phyloP scores from a whole-genome alignment of 2,329 filamentous ascomycete genomes.

The Microcyclosporella mali region DNA sequence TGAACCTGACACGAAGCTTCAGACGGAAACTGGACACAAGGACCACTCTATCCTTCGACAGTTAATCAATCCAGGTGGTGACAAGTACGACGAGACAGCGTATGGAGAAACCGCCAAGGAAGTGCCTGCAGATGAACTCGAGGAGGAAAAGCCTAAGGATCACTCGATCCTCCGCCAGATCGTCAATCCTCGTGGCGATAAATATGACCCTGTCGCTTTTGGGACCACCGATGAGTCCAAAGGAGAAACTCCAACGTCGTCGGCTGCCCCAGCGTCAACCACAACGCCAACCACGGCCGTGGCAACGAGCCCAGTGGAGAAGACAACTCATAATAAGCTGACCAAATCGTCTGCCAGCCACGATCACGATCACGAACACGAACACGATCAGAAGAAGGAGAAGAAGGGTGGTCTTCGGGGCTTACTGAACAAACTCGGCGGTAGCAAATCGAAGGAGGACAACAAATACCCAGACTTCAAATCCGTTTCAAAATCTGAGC shows the following conservation, averaged over 20 bases:
- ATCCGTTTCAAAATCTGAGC: conserved; percentile 1
- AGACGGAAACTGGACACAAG: conserved; percentile 9
- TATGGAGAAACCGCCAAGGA: conserved; percentile 16
- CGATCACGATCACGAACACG: neutral
- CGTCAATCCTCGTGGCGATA: conserved; percentile 22
- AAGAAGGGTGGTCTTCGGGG: conserved; percentile 22
- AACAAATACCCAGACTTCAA: conserved; percentile 12
- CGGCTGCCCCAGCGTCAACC: neutral
- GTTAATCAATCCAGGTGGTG: conserved; percentile 18
- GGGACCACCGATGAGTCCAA: too few relatives aligned
- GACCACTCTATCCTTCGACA: conserved; percentile 14
- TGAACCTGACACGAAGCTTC: conserved; percentile 1
- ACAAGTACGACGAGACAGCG: conserved; percentile 19
- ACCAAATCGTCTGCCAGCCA: too few relatives aligned
- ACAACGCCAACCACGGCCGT: too few relatives aligned
- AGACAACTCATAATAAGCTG: neutral
- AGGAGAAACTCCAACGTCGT: neutral
- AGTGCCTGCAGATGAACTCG: neutral
- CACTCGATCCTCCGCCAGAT: conserved; percentile 18
- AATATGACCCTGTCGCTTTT: conserved; percentile 19
- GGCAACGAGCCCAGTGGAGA: too few relatives aligned
- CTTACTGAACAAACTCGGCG: conserved; percentile 26
- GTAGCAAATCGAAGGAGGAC: conserved; percentile 15
- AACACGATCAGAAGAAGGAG: conserved; percentile 13
- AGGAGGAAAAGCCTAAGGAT: conserved; percentile 11